These are phyloP conservation scores for Solanum peruvianum DNA, from an alignment of 257 asterid genomes.

Conservation along the genomic window DNA sequence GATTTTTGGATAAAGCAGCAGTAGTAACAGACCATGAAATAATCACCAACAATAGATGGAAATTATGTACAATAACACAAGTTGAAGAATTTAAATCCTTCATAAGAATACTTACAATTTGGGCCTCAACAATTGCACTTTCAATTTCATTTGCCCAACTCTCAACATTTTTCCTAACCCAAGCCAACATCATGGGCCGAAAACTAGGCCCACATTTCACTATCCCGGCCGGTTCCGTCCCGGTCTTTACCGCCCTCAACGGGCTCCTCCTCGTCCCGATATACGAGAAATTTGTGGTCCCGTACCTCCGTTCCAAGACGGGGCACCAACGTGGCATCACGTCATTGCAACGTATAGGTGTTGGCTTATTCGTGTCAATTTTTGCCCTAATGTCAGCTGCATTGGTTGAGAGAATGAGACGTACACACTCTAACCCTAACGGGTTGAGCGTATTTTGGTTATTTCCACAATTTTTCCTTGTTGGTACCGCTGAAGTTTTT, in stretches of 20 bases:
- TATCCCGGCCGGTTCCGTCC: conserved; percentile 54
- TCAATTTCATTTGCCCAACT: conserved; percentile 67
- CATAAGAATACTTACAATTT: conserved; percentile 43
- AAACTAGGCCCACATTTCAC: conserved; percentile 22
- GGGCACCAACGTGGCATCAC: conserved; percentile 59
- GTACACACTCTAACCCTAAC: background rate
- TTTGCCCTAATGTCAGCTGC: conserved; percentile 66
- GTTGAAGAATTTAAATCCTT: conserved; percentile 66
- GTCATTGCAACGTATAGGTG: conserved; percentile 61
- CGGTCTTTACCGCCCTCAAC: conserved; percentile 51
- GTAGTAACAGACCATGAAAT: conserved; percentile 17
- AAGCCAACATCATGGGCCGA: conserved; percentile 44
- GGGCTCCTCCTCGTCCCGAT: conserved; percentile 55
- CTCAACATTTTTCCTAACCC: conserved; percentile 59
- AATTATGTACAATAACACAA: conserved; percentile 56
- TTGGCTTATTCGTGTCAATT: conserved; percentile 53
- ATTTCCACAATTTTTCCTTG: conserved; percentile 56
- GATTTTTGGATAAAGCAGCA: conserved; percentile 71
- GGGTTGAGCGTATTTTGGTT: conserved; percentile 47
- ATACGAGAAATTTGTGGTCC: conserved; percentile 47
- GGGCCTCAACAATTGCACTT: conserved; percentile 71
- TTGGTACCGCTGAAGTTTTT: conserved; percentile 65
- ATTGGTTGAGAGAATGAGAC: conserved; percentile 38
- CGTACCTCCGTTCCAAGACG: conserved; percentile 38
- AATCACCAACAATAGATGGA: conserved; percentile 33